These are phyloP conservation scores for Neofusicoccum sp. DNA, from an alignment of 2,329 filamentous ascomycete species.

Conservation along the genomic window DNA sequence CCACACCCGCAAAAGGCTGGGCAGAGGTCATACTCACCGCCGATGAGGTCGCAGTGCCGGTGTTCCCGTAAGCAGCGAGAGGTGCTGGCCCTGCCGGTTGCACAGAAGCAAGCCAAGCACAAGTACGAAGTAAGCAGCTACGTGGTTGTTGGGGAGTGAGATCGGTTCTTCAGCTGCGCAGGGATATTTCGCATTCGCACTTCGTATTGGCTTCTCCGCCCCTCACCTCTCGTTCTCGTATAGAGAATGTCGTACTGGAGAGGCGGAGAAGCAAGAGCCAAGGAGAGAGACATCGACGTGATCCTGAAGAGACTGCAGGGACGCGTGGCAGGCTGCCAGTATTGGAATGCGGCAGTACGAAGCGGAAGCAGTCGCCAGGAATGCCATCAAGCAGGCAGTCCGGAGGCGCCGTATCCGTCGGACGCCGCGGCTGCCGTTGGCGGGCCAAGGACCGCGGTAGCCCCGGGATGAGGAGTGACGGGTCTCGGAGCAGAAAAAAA, in stretches of 20 bases:
- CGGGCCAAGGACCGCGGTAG: background rate
- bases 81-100: background rate
- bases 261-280: background rate
- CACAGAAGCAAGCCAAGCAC: background rate
- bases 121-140: background rate
- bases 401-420: no score
- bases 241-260: background rate
- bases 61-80: background rate
- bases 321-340: background rate
- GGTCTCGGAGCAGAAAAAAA: background rate
- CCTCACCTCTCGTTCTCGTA: background rate
- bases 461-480: background rate
- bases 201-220: background rate
- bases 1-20: background rate
- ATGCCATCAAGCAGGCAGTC: background rate
- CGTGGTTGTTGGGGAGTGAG: background rate
- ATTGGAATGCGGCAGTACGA: conserved; percentile 1
- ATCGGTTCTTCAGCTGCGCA: background rate
- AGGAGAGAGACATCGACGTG: background rate
- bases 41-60: background rate
- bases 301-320: background rate
- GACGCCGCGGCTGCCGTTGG: background rate
- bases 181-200: background rate
- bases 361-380: background rate
- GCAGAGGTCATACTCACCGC: background rate